phyloP scores from a whole-genome alignment of 2,329 filamentous ascomycete species.

The Chalara sp. region DNA sequence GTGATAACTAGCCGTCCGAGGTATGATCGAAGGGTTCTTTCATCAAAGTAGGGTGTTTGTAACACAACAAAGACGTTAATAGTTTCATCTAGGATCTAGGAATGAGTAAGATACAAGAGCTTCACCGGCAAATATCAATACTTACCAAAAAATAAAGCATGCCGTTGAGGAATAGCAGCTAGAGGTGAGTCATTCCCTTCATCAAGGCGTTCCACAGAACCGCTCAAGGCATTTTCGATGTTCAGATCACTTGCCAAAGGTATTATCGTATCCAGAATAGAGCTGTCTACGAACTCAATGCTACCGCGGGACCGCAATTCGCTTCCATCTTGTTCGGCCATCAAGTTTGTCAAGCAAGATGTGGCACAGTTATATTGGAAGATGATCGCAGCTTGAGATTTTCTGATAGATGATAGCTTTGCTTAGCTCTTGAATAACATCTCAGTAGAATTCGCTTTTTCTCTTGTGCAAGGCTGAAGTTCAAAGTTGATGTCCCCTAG shows the following conservation, averaged over 20 bases:
- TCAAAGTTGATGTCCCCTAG: too few species aligned
- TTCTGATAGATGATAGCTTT: too few species aligned
- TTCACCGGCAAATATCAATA: constrained; percentile 22
- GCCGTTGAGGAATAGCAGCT: constrained; percentile 54
- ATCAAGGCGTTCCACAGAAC: constrained; percentile 31
- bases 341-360: constrained; percentile 11
- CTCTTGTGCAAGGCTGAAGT: too few species aligned
- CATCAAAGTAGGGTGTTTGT: constrained; percentile 53
- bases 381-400: too few species aligned
- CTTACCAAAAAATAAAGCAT: constrained; percentile 67
- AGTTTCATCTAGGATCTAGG: constrained; percentile 61
- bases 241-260: constrained; percentile 49
- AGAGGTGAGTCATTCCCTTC: constrained; percentile 32
- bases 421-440: not conserved
- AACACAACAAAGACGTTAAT: constrained; percentile 63
- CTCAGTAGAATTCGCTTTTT: too few species aligned
- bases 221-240: constrained; percentile 44
- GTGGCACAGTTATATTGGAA: not conserved
- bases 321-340: constrained; percentile 26
- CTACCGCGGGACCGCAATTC: constrained; percentile 28
- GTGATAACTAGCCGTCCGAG: constrained; percentile 57
- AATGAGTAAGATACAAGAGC: constrained; percentile 39
- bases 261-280: constrained; percentile 54
- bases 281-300: constrained; percentile 47
- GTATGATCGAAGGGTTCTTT: constrained; percentile 49